Base-by-base conservation (phyloP, 768 basidiomycete genomes). In the Pulveroboletus sp. region DNA sequence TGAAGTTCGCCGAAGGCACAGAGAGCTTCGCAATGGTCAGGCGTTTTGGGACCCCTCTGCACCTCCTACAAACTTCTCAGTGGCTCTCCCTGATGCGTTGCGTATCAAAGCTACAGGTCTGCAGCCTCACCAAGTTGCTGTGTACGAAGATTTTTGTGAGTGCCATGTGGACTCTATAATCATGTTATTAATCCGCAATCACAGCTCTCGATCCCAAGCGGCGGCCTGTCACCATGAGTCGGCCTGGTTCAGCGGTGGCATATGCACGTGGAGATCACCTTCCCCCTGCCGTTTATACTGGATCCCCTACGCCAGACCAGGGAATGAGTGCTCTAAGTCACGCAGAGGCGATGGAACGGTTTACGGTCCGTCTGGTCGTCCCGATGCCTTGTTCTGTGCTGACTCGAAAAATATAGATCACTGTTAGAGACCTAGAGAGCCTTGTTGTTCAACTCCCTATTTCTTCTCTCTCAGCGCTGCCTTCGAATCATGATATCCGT, bases 61-160 rank as follows among this genome's bases (percentile, higher is more conserved):
- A 54, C 80, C 77, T 50, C 81, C 73, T 14, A 79, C 88, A 8
- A 84, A 78, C 52, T 88, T 90, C 60, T 78, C 83, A 5, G 69
- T 77, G 3, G 79, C 73, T 46, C 77, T 99, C 38, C 96, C 96
- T 4, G 93, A 98, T 58, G 85, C 89, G 26, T 73, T 99, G 42
- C 82, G 93, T 33, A 81, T 98, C 66, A 88, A 89, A 61, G 74
- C 83, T 10, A 82, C 75, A 39, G 96, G 96, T 35, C 73, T 99
- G 9, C 86, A 90, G 54, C 73, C 79, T 17, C 81, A 84, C 56
- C 96, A 99, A 68, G 71, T 84, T 32, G 80, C 81, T 41, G 93
- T 99, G 10, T 99, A 99, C 69, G 93, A 97, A 58, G 96, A 99
- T 64, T 98, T 99, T 57, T 86, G 92, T 82, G 61, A 57, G 71